Conservation (phyloP, 148 eudicot genomes). For the Camellia sinensis region DNA sequence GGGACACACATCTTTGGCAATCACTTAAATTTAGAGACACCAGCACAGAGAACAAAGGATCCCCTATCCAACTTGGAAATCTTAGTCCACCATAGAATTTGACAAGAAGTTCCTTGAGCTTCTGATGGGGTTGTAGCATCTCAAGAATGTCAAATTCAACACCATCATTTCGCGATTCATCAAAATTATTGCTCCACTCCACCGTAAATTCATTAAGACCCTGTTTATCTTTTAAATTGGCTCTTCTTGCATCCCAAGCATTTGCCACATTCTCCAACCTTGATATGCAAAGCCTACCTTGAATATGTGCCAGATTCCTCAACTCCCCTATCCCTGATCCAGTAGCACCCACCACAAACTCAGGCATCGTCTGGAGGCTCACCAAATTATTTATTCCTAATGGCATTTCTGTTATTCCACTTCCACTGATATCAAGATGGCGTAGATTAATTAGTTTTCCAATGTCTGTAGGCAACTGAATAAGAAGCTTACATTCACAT, state of each 20-base stretch:
- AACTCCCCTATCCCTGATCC: conserved; percentile 10
- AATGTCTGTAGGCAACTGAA: too few relatives aligned
- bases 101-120: conserved; percentile 5
- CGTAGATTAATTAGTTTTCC: too few relatives aligned
- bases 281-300: conserved; percentile 13
- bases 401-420: conserved; percentile 11
- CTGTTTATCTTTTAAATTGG: conserved; percentile 8
- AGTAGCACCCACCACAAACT: neutral
- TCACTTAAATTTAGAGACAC: neutral
- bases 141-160: conserved; percentile 12
- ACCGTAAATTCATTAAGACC: conserved; percentile 6
- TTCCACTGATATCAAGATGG: too few relatives aligned
- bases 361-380: neutral
- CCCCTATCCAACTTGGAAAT: conserved; percentile 4
- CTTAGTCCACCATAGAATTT: neutral
- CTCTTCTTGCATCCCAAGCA: conserved; percentile 4
- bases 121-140: conserved; percentile 3
- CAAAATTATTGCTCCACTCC: neutral
- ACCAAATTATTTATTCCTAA: neutral
- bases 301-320: neutral
- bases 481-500: too few relatives aligned
- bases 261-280: conserved; percentile 9
- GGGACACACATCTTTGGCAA: conserved; percentile 3
- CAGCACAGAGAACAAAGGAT: neutral
- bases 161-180: neutral